Evolutionary conservation across 257 asterid genomes (phyloP), one percentile per base, ranked within the genome.

Genomic region (Solanum paucissectum): DNA sequence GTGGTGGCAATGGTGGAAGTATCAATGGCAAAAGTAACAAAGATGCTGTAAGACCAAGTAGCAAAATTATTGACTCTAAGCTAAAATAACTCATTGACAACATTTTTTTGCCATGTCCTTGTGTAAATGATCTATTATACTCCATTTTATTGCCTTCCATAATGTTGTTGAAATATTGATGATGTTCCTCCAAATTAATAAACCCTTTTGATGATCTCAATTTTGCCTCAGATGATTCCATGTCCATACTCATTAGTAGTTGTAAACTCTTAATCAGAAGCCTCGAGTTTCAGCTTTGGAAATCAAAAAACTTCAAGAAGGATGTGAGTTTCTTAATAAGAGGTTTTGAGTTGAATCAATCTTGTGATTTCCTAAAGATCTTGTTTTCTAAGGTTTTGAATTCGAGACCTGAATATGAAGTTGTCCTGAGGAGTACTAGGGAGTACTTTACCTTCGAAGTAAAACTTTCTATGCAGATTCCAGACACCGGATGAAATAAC

Each of bases 1-100:
- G 98, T n/a, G 98, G 98, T 4, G 98, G 98, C 86, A 94, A 73
- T 9, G 98, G 97, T 46, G 98, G 98, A 20, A 94, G 94, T 4
- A 95, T 58, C 6, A 95, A 89, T 1, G 98, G 98, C 90, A 95
- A 64, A 23, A 95, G 89, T 91, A 95, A 90, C 90, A 95, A 88
- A 72, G 96, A 91, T 42, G 87, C 95, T 6, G 97, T 92, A 12
- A 95, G 91, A 84, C 97, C 90, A 12, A 89, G 66, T 8, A 95
- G 94, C 87, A 95, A 44, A 21, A 92, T 37, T 86, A 94, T 14
- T 7, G 95, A 92, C 87, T 94, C 95, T 29, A 87, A 86, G 38
- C 96, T 90, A 91, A 94, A 91, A 89, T 93, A 93, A 11, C 91
- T 87, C 13, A 29, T 33, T 5, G 88, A 91, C 12, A 90, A 68